A percentile compares a stretch with the other conserved stretches of the same genome.
These are phyloP conservation scores for Withania somnifera DNA, from an alignment of 305 asterid genomes.

Conservation along the genomic window DNA sequence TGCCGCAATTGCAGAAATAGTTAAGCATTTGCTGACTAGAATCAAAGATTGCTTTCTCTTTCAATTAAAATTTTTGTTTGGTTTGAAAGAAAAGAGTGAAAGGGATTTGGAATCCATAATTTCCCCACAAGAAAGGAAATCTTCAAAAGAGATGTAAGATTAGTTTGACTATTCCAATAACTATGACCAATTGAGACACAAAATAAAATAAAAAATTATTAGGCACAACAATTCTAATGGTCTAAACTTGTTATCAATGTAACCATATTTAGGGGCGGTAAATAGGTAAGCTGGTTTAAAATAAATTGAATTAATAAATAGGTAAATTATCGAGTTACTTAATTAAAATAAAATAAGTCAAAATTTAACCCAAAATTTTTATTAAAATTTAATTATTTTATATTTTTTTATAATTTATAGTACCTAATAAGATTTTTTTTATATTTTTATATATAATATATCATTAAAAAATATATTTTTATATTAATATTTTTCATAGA, in stretches of 20 bases:
- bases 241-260: not conserved
- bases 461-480: no score
- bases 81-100: conserved; percentile 4
- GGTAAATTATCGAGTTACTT: no score
- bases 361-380: not conserved
- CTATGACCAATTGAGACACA: not conserved
- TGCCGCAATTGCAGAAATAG: conserved; percentile 29
- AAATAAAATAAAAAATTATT: not conserved
- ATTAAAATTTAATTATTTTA: not conserved
- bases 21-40: conserved; percentile 7
- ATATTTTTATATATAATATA: no score
- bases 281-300: no score
- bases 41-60: conserved; percentile 4
- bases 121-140: conserved; percentile 9
- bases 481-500: not conserved
- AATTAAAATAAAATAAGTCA: no score
- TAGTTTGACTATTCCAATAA: conserved; percentile 24
- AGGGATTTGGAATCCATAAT: conserved; percentile 17
- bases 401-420: not conserved
- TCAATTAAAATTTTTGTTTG: conserved; percentile 1
- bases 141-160: conserved; percentile 1
- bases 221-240: not conserved
- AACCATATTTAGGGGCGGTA: not conserved
- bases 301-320: no score
- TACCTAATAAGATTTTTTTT: not conserved